Base-by-base conservation (phyloP, 2,329 filamentous ascomycete genomes). In the Neurospora sp. region DNA sequence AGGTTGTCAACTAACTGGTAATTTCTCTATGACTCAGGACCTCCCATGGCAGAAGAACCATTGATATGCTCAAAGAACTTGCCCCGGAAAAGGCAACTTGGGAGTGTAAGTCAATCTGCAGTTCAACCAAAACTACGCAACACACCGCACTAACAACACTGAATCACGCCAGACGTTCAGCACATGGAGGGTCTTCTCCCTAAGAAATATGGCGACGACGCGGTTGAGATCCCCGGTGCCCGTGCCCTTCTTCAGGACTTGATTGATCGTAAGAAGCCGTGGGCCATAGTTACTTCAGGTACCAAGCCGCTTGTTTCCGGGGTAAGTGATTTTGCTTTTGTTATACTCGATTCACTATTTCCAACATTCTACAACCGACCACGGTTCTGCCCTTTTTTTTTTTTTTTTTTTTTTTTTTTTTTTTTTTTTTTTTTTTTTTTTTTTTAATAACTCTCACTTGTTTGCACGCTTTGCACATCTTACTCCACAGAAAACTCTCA, bases 1-100 rank as follows among this genome's bases (percentile, higher is more conserved):
- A 38, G 28, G 9, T 67, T 36, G 38, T 40, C 70, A 19, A 70
- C 69, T 36, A 8, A 38, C 6, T 4, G 2, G 3, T 17, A 17
- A 3, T 13, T 11, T 2, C 23, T 11, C 19, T 52, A 8, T 11
- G n/a, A n/a, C 23, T 19, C 38, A 75, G 74, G 76, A 97, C 93
- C 10, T 97, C 93, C 5, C 96, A 99, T 80, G 96, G 96, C 72
- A 89, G 95, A 71, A 85, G 96, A 71, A 93, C 90, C 74, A 97
- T 98, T 76, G 96, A 99, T 76, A 89, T 91, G 2, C 85, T 99
- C 71, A 87, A 87, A 78, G 83, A 94, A 38, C 87, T 97, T 71
- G 90, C 92, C 72, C 91, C 93, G 17, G 89, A 92, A 75, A 93
- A 93, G 78, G 96, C 96, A 58, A 97, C 91, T 76, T 95, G 92